Base-by-base conservation (phyloP, 2,329 filamentous ascomycete species). In the Alternaria rosae region DNA sequence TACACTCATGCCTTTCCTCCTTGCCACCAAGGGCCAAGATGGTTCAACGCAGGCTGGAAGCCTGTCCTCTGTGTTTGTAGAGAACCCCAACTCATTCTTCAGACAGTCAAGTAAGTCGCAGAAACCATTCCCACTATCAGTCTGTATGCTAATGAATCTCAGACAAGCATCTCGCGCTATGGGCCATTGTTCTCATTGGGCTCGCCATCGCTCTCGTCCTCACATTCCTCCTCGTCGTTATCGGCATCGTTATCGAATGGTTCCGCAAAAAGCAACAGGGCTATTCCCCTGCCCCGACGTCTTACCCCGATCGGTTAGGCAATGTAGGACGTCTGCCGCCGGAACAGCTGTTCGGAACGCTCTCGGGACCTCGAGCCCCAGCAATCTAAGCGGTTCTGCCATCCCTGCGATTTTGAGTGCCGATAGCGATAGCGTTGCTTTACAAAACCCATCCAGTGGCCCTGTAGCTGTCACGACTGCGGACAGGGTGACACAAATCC, bases 61-160 rank as follows among this genome's bases (percentile, higher is more conserved):
- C 71, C 87, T 99, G 72, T 89, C 91, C 32, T 88, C 88, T 68
- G 85, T 98, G 64, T 97, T 99, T 78, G 91, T 94, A 11, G 89
- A 96, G 81, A 91, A 92, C 61, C 81, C 82, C 51, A 83, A 90
- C 65, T 89, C 91, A 75, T 92, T 92, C 75, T 95, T 97, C 81
- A 85, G 82, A 25, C 82, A 85, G 60, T 79, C 82, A 69, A 78
- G 90, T 92, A 84, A 83, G 88, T 85, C 30, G 35, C 54, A 13
- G 26, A 28, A 44, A 4, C 44, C 35, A 47, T 35, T 38, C 9
- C 17, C 26, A 54, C 2, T n/a, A 20, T 20, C 50, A 57, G 6
- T 11, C 11, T 26, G 6, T 13, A 30, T 32, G 11, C 43, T 73
- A 68, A 74, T 53, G 44, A 30, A 10, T 9, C 23, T 43, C 61